Conservation (phyloP, 1,139 yeast species). For the Yamadazyma trypodendri region DNA sequence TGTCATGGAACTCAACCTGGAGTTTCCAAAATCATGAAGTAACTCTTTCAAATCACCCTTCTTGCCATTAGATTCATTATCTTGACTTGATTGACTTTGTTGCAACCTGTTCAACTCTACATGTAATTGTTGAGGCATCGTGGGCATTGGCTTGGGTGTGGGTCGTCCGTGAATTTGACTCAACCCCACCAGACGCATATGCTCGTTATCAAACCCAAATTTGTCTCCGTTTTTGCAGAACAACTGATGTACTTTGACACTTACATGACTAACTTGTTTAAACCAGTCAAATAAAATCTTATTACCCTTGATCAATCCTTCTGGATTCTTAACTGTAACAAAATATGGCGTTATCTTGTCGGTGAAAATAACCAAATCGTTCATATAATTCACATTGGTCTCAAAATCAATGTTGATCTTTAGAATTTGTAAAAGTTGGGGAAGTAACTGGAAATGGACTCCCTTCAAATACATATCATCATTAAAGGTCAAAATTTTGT, state of each 20-base stretch:
- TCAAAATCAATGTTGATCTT: constrained; percentile 29
- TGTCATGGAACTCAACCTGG: constrained; percentile 16
- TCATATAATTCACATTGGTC: constrained; percentile 13
- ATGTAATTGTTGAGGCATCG: constrained; percentile 13
- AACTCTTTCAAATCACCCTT: constrained; percentile 13
- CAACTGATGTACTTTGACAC: constrained; percentile 3
- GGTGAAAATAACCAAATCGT: constrained; percentile 15
- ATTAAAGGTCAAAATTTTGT: constrained; percentile 22
- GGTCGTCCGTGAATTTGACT: background rate
- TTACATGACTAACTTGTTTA: constrained; percentile 14
- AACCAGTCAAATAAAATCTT: constrained; percentile 18
- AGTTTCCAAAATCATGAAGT: constrained; percentile 18
- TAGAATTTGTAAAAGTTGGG: constrained; percentile 35
- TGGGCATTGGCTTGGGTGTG: background rate
- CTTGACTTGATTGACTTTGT: constrained; percentile 11
- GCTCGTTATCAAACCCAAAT: constrained; percentile 1
- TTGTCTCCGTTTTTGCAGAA: constrained; percentile 2
- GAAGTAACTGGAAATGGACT: constrained; percentile 35
- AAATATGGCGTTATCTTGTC: constrained; percentile 9
- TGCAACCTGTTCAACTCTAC: constrained; percentile 14
- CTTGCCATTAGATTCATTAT: constrained; percentile 5
- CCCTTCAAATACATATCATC: constrained; percentile 30
- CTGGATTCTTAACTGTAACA: constrained; percentile 10
- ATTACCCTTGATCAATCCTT: constrained; percentile 11
- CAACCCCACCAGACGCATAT: background rate